Evolutionary conservation across 768 basidiomycete species (phyloP).

Genomic region (Coprinopsis cinerea): DNA sequence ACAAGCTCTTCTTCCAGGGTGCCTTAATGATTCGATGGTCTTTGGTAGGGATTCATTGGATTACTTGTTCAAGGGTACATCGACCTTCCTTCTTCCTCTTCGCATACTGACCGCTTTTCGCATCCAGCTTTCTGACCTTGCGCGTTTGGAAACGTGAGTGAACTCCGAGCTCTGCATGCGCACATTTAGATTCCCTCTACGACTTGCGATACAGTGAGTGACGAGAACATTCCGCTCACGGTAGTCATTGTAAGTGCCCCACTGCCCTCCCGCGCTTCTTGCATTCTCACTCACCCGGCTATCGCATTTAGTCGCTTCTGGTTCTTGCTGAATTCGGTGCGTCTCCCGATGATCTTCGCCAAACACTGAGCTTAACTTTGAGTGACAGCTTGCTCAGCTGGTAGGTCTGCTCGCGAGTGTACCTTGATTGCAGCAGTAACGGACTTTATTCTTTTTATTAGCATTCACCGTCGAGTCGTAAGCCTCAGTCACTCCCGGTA

Average conservation of each 20-base stretch:
- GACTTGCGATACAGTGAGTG: conserved; percentile 36
- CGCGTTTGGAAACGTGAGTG: conserved; percentile 39
- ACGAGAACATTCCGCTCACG: conserved; percentile 37
- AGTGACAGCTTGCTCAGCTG: conserved; percentile 33
- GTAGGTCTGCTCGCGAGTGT: conserved; percentile 21
- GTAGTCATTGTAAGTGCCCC: conserved; percentile 35
- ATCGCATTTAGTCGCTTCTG: conserved; percentile 28
- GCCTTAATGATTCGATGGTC: not conserved
- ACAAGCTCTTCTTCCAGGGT: conserved; percentile 13
- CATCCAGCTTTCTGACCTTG: conserved; percentile 34
- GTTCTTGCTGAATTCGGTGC: conserved; percentile 48
- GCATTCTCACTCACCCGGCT: not conserved
- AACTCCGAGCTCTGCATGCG: not conserved
- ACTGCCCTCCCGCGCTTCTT: not conserved
- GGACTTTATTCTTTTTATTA: conserved; percentile 14
- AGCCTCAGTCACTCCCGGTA: conserved; percentile 13
- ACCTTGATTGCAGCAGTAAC: not conserved
- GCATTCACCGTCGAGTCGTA: conserved; percentile 46
- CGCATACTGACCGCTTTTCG: conserved; percentile 5
- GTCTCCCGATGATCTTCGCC: conserved; percentile 9
- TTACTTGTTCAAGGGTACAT: conserved; percentile 51
- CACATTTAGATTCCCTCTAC: not conserved
- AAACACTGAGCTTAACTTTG: not conserved
- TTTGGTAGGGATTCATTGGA: conserved; percentile 45
- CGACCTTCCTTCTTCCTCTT: too few species aligned